Conservation (phyloP, 768 basidiomycete genomes). For the Suillus discolor region DNA sequence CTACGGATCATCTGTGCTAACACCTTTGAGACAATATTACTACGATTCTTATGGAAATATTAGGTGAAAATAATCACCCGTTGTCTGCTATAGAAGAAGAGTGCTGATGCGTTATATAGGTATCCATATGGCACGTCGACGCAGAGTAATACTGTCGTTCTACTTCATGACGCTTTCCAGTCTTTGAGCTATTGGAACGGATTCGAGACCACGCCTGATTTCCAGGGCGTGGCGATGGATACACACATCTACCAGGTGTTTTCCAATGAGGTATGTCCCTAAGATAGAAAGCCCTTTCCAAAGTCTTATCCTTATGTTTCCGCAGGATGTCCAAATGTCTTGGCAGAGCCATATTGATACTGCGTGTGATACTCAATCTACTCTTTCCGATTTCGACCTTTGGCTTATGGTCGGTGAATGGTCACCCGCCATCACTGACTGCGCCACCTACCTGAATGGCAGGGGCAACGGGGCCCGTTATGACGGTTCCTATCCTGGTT, state of each 20-base stretch:
- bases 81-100: background rate
- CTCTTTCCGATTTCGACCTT: constrained; percentile 57
- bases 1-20: constrained; percentile 51
- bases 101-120: constrained; percentile 23
- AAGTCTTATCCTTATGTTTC: background rate
- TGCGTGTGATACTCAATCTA: constrained; percentile 52
- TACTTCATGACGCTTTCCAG: constrained; percentile 84
- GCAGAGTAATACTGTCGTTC: constrained; percentile 57
- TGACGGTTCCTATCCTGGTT: constrained; percentile 65
- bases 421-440: constrained; percentile 77
- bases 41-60: constrained; percentile 74
- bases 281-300: background rate
- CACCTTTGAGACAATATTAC: constrained; percentile 63
- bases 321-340: constrained; percentile 47
- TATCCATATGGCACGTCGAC: constrained; percentile 46
- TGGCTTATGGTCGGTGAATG: constrained; percentile 92
- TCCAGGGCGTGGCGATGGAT: constrained; percentile 73
- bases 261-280: constrained; percentile 48
- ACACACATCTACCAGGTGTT: constrained; percentile 84
- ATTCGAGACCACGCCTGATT: constrained; percentile 56
- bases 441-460: constrained; percentile 68
- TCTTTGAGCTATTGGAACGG: constrained; percentile 68
- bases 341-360: constrained; percentile 58
- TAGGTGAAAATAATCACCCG: constrained; percentile 41
- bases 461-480: constrained; percentile 70